A percentile compares a stretch with the other conserved stretches of the same genome.
These are phyloP conservation scores for Triticum urartu DNA, from an alignment of 176 grass and related monocot genomes.

Conservation along the genomic window DNA sequence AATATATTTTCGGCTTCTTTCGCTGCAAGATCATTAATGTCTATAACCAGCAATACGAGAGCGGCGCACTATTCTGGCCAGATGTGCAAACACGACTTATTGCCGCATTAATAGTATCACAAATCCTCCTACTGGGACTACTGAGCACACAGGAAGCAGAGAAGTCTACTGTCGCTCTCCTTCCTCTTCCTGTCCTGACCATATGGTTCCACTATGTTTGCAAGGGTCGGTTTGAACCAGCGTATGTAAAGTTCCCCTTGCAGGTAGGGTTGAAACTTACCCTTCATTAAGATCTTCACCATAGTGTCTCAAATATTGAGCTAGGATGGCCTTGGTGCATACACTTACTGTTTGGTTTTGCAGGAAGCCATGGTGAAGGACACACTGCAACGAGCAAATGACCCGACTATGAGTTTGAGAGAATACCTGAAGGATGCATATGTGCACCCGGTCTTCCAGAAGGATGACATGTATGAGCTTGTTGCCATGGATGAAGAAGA, in stretches of 20 bases:
- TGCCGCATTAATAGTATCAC: constrained; percentile 72
- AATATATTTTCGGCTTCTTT: constrained; percentile 16
- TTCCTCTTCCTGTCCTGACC: constrained; percentile 81
- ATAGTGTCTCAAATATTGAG: neutral
- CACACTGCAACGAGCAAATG: constrained; percentile 69
- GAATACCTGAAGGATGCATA: constrained; percentile 88
- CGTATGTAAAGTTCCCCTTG: constrained; percentile 81
- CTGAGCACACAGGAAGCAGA: constrained; percentile 72
- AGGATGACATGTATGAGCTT: constrained; percentile 37
- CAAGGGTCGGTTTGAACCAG: constrained; percentile 84
- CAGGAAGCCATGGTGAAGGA: constrained; percentile 99
- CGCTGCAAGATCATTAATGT: constrained; percentile 90
- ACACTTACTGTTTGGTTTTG: constrained; percentile 25
- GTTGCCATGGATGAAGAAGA: constrained; percentile 62
- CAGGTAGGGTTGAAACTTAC: constrained; percentile 47
- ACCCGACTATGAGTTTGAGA: constrained; percentile 85
- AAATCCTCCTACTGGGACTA: constrained; percentile 83
- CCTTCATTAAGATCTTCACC: neutral
- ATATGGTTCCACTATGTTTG: constrained; percentile 87
- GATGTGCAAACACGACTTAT: constrained; percentile 79
- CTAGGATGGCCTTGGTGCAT: neutral
- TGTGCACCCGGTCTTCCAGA: constrained; percentile 76
- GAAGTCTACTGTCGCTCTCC: constrained; percentile 50
- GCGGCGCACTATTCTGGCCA: constrained; percentile 82
- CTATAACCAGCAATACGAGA: constrained; percentile 89